Percentiles rank a stretch among this genome's conserved stretches.
phyloP scores from a whole-genome alignment of 495 filamentous ascomycete species.

The Xylaria longipes region DNA sequence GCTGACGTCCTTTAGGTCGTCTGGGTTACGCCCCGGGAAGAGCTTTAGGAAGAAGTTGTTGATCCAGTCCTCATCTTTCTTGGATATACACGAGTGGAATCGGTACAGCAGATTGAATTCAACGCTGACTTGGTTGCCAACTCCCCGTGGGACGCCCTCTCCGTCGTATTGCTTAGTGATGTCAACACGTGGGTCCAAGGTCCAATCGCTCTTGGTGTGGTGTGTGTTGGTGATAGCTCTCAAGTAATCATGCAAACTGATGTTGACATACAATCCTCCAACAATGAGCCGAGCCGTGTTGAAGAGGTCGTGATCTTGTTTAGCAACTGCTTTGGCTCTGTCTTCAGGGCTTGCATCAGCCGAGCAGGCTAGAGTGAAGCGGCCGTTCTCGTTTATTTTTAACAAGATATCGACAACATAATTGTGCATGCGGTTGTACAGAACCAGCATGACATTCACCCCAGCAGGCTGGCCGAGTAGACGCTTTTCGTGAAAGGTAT shows the following conservation, averaged over 20 bases:
- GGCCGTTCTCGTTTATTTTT: constrained; percentile 74
- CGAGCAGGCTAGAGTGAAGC: constrained; percentile 40
- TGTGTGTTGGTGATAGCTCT: constrained; percentile 81
- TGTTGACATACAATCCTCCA: constrained; percentile 79
- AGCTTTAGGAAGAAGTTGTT: constrained; percentile 63
- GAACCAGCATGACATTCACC: constrained; percentile 72
- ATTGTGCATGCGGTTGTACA: constrained; percentile 75
- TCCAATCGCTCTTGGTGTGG: constrained; percentile 73
- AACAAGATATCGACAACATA: constrained; percentile 66
- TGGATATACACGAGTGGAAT: constrained; percentile 73
- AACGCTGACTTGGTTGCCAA: constrained; percentile 77
- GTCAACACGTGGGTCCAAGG: constrained; percentile 73
- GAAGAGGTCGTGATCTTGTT: constrained; percentile 82
- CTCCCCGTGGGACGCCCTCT: constrained; percentile 65
- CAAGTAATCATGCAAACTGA: constrained; percentile 78
- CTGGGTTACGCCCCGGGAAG: constrained; percentile 61
- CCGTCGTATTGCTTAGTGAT: constrained; percentile 57
- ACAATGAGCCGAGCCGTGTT: constrained; percentile 76
- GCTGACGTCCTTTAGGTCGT: constrained; percentile 56
- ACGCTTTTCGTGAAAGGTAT: constrained; percentile 74
- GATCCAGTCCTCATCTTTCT: constrained; percentile 72
- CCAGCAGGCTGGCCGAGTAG: constrained; percentile 78
- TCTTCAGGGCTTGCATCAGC: constrained; percentile 52
- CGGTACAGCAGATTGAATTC: constrained; percentile 79
- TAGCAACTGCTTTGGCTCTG: constrained; percentile 46